Evolutionary conservation across 2,329 filamentous ascomycete species (phyloP).

Genomic region (Pseudocercospora macadamiae): DNA sequence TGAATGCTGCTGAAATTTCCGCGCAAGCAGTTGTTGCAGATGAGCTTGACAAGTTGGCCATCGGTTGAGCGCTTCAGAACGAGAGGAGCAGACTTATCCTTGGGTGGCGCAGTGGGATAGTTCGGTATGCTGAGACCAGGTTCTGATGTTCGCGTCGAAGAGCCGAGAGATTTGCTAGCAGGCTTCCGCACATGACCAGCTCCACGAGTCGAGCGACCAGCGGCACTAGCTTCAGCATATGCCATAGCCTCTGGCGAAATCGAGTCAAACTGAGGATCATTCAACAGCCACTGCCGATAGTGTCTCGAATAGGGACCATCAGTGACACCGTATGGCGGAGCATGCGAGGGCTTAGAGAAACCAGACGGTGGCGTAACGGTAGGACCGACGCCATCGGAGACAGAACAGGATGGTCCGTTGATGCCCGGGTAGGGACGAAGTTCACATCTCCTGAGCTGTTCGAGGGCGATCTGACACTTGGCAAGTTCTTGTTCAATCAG

Average conservation of each 20-base stretch:
- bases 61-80: slow-evolving; percentile 81
- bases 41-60: slow-evolving; percentile 82
- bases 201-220: slow-evolving; percentile 80
- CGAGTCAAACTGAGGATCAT: slow-evolving; percentile 79
- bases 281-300: slow-evolving; percentile 93
- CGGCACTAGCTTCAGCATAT: slow-evolving; percentile 41
- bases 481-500: slow-evolving; percentile 95
- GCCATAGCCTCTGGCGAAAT: slow-evolving; percentile 36
- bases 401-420: slow-evolving; percentile 66
- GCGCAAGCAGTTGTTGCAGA: slow-evolving; percentile 82
- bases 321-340: slow-evolving; percentile 84
- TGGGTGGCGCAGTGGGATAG: slow-evolving; percentile 73
- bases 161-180: slow-evolving; percentile 58
- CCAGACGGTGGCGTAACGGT: slow-evolving; percentile 65
- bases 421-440: slow-evolving; percentile 85
- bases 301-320: slow-evolving; percentile 93
- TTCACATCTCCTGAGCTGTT: slow-evolving; percentile 90
- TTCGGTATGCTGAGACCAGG: slow-evolving; percentile 56
- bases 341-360: slow-evolving; percentile 71
- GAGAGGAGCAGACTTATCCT: slow-evolving; percentile 72
- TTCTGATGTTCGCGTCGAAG: slow-evolving; percentile 63
- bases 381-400: slow-evolving; percentile 74
- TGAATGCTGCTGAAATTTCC: slow-evolving; percentile 95
- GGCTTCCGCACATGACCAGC: slow-evolving; percentile 57
- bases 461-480: slow-evolving; percentile 90